These are phyloP conservation scores for Phaffia tasmanica DNA, from an alignment of 768 basidiomycete species.

Conservation along the genomic window DNA sequence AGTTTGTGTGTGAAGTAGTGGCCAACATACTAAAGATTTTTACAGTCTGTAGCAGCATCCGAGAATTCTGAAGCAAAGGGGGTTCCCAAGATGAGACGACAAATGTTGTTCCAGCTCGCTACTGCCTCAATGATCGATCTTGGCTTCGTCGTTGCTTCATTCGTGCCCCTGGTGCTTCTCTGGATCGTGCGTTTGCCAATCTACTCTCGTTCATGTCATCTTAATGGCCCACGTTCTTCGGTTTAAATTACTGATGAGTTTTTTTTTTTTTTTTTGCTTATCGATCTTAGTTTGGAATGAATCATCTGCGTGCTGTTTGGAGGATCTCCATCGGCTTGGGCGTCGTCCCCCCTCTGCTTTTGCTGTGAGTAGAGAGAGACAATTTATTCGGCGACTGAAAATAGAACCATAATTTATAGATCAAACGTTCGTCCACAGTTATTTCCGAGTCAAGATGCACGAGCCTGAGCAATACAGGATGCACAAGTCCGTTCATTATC, in stretches of 20 bases:
- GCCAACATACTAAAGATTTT: neutral
- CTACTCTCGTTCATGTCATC: neutral
- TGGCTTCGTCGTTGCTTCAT: conserved; percentile 57
- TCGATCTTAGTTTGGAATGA: conserved; percentile 48
- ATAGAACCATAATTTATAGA: conserved; percentile 47
- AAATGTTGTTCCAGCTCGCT: conserved; percentile 18
- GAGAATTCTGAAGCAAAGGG: conserved; percentile 76
- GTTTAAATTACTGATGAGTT: conserved; percentile 33
- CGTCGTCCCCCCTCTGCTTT: conserved; percentile 61
- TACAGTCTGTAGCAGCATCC: conserved; percentile 37
- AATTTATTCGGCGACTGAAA: conserved; percentile 60
- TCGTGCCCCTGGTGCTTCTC: conserved; percentile 71
- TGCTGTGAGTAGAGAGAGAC: conserved; percentile 42
- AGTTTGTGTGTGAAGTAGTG: neutral
- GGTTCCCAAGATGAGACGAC: conserved; percentile 9
- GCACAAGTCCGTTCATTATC: neutral
- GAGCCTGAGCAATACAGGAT: conserved; percentile 51
- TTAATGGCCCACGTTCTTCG: neutral
- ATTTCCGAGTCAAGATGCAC: conserved; percentile 12
- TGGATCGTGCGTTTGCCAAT: conserved; percentile 49
- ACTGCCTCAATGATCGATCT: conserved; percentile 54
- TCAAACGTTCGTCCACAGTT: neutral
- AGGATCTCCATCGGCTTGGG: conserved; percentile 75
- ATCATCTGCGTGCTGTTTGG: conserved; percentile 80
- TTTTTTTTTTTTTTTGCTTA: too few relatives aligned